Conservation (phyloP, 73 alveolate genomes). For the Paramecium biaurelia region DNA sequence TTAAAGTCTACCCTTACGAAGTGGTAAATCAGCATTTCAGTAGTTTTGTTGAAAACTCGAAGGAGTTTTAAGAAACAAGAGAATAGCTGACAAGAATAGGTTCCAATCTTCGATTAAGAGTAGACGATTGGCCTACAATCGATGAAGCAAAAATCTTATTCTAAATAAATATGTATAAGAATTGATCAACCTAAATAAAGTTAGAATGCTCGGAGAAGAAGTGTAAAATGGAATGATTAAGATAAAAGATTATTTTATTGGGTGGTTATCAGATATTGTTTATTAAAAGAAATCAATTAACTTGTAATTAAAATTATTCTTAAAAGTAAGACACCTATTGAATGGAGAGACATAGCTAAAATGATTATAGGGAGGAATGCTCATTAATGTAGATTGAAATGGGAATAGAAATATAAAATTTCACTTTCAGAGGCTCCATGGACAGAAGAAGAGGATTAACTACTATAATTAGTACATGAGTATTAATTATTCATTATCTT, state of each 20-base stretch:
- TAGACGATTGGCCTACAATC: constrained; percentile 25
- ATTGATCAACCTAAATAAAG: not conserved
- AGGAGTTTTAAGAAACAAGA: not conserved
- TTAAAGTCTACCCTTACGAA: constrained; percentile 20
- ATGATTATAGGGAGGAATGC: constrained; percentile 26
- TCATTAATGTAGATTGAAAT: constrained; percentile 39
- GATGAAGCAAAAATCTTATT: constrained; percentile 27
- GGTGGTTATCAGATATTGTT: constrained; percentile 39
- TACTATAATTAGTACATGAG: constrained; percentile 22
- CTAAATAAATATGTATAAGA: not conserved
- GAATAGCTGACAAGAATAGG: not conserved
- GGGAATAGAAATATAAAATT: constrained; percentile 46
- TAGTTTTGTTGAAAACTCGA: not conserved
- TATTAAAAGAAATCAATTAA: constrained; percentile 5
- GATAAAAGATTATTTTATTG: constrained; percentile 47
- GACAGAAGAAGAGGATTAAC: constrained; percentile 46
- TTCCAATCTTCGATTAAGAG: not conserved
- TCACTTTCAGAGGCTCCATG: constrained; percentile 35
- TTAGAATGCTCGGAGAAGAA: not conserved
- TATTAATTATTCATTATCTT: not conserved
- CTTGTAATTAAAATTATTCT: not conserved
- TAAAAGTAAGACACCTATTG: not conserved
- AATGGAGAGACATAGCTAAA: constrained; percentile 46
- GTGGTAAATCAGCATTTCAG: not conserved
- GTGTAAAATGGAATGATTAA: constrained; percentile 35